Conservation (phyloP, 1,139 yeast species). For the Taiozyma sp. region DNA sequence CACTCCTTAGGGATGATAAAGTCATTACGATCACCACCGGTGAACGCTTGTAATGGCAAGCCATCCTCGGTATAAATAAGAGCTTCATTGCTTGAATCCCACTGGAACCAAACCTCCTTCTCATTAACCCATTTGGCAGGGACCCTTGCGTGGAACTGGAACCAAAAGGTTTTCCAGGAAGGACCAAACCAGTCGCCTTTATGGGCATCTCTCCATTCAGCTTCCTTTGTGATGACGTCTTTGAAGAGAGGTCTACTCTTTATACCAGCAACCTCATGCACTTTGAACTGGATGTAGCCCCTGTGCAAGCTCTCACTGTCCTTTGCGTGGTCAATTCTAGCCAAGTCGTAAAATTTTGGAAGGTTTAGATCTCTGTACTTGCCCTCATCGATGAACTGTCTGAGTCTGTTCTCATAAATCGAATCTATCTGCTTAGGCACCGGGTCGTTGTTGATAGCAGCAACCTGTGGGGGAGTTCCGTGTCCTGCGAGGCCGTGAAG, state of each 20-base stretch:
- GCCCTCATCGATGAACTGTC: slow-evolving; percentile 70
- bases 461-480: not conserved
- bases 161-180: slow-evolving; percentile 97
- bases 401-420: slow-evolving; percentile 70
- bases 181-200: slow-evolving; percentile 88
- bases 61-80: slow-evolving; percentile 67
- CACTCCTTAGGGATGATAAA: slow-evolving; percentile 55
- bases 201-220: slow-evolving; percentile 42
- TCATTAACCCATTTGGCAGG: slow-evolving; percentile 56
- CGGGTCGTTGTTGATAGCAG: slow-evolving; percentile 52
- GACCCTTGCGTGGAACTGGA: slow-evolving; percentile 57
- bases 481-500: not conserved
- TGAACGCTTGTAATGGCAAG: slow-evolving; percentile 73
- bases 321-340: slow-evolving; percentile 39
- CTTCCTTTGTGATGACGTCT: slow-evolving; percentile 49
- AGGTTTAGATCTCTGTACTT: slow-evolving; percentile 66
- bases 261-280: slow-evolving; percentile 28
- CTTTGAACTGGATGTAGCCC: slow-evolving; percentile 32
- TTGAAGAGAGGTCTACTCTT: slow-evolving; percentile 66
- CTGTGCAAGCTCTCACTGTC: slow-evolving; percentile 22
- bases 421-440: slow-evolving; percentile 79
- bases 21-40: slow-evolving; percentile 81
- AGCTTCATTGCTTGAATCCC: slow-evolving; percentile 90
- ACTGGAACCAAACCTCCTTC: slow-evolving; percentile 62
- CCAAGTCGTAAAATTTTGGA: slow-evolving; percentile 75